Base-by-base conservation (phyloP, 345 rosid species). In the Dimocarpus longan region DNA sequence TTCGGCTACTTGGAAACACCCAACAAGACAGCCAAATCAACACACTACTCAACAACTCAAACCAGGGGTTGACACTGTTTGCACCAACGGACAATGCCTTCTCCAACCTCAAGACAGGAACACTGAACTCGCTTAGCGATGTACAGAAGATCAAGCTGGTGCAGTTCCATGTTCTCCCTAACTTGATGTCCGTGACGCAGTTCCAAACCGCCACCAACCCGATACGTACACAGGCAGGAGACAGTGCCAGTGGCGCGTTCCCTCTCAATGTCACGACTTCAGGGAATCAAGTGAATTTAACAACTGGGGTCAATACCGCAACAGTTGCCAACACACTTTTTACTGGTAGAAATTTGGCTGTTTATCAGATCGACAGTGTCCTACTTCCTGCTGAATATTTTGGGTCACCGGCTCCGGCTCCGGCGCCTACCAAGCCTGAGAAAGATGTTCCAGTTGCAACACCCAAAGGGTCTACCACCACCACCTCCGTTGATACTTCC, bases 201-300 rank as follows among this genome's bases (percentile, higher is more conserved):
- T 95, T 95, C 83, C 95, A 91, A 76, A 95, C 97, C n/a, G 87
- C 87, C 26, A 93, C 94, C 84, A 95, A 95, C 84, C 98, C 98
- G 11, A 78, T 95, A 79, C 89, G 95, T 40, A 95, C 98, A 5
- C 97, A 95, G 78, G 96, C 92, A 3, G 98, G 98, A 7, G 84
- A 91, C 52, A 84, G 89, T 3, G 90, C 81, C 63, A 74, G 71
- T 5, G 91, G 89, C 44, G 84, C 86, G 72, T 94, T 89, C 79
- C 93, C 93, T 4, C 80, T 95, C 3, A 95, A 95, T 37, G 90
- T 92, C 57, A 91, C 92, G 3, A 87, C 93, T n/a, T 84, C 92
- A 0, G 98, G 98, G 65, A 95, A 90, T 74, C 91, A 89, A 72
- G 98, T 93, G 59, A 95, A 95, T 75, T 56, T 95, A 12, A 83